Evolutionary conservation across 2,329 filamentous ascomycete genomes (phyloP).

Genomic region (Trichoderma cornu-damae): DNA sequence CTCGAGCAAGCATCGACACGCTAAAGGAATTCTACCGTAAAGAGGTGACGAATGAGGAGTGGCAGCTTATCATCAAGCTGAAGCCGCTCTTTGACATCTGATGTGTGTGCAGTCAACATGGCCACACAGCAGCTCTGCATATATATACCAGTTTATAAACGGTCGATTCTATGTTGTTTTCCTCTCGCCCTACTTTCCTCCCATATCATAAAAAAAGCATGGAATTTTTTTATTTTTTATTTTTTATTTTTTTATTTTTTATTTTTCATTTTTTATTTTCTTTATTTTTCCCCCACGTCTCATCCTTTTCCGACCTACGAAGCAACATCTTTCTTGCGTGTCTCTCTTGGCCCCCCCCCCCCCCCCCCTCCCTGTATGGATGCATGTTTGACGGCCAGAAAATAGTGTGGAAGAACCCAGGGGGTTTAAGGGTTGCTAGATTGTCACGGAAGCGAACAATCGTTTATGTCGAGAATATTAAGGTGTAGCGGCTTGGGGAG

Average conservation of each 20-base stretch:
- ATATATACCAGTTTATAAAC: not conserved
- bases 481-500: not conserved
- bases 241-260: not conserved
- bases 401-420: not conserved
- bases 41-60: constrained; percentile 88
- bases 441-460: not conserved
- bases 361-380: not conserved
- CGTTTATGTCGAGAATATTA: constrained; percentile 8
- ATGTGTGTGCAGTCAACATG: constrained; percentile 20
- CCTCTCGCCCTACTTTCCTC: not conserved
- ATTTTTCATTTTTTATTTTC: not conserved
- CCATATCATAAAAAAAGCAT: constrained; percentile 5
- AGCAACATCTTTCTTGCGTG: not conserved
- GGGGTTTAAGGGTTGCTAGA: not conserved
- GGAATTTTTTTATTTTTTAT: not conserved
- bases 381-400: not conserved
- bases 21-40: constrained; percentile 92
- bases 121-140: not conserved
- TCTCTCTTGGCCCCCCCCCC: not conserved
- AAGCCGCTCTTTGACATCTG: constrained; percentile 87
- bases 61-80: constrained; percentile 89
- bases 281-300: not conserved
- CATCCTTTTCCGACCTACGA: not conserved
- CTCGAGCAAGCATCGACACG: constrained; percentile 81
- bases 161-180: not conserved